Base-by-base conservation (phyloP, 2,329 filamentous ascomycete species). In the Penicillium oxalicum region DNA sequence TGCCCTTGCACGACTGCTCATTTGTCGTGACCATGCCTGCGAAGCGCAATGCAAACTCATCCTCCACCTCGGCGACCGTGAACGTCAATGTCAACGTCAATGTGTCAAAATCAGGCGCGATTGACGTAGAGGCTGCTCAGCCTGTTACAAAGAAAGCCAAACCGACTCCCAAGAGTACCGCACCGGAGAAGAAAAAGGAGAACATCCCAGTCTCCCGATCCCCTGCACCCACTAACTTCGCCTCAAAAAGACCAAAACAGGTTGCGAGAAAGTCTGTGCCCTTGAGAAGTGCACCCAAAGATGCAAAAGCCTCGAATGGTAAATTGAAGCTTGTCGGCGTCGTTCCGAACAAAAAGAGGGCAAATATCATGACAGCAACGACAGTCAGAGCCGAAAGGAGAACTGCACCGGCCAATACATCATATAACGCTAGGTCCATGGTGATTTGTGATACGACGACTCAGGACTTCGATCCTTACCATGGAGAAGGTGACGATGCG, bases 251-350 rank as follows among this genome's bases (percentile, higher is more conserved):
- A 42, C 13, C 29, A 7, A 42, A 42, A 29, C 28, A 32, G 24
- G 24, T 28, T 18, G 40, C 40, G 7, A 42, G 28, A 18, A 42
- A 33, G 28, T 11, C 27, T 4, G 13, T 26, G 9, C 9, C 26
- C 6, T 2, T 13, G 4, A 42, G 40, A 26, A 18, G 8, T 5
- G 32, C 9, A 5, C 4, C 2, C 12, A 34, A n/a, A 24, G 40
- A 11, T 7, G n/a, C 12, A 5, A 32, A 32, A 9, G 8, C 40
- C n/a, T 6, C 40, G 28, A 6, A 60, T 66, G 13, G 61, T 61
- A 34, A 66, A 64, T 38, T 67, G 64, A 12, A 58, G 47, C 44
- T 67, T 63, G 48, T 65, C 61, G 12, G 63, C 61, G 9, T 67
- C 62, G 4, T 49, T 41, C 2, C 18, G 18, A 18, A 18, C 18